A percentile compares a stretch with the other conserved stretches of the same genome.
These are phyloP conservation scores for Metarhizium humberi DNA, from an alignment of 2,329 filamentous ascomycete species.

Conservation along the genomic window DNA sequence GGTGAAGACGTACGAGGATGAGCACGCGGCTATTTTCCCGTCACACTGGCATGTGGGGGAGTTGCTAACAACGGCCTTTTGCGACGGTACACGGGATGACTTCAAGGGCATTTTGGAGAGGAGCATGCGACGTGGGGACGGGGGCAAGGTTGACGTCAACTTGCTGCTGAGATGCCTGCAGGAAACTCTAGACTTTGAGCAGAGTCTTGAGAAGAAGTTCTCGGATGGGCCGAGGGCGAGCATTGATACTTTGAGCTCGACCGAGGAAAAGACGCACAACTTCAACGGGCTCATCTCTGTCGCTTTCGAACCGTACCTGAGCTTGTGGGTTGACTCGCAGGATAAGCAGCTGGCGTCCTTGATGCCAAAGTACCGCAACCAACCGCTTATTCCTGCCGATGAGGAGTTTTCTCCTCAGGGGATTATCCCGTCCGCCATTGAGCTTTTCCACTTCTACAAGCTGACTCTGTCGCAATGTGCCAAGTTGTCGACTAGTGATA, in stretches of 20 bases:
- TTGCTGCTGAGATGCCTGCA: constrained; percentile 81
- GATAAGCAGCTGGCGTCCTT: constrained; percentile 77
- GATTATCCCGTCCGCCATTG: constrained; percentile 88
- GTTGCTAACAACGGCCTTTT: constrained; percentile 82
- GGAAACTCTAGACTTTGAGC: constrained; percentile 95
- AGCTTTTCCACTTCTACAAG: constrained; percentile 96
- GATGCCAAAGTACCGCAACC: constrained; percentile 79
- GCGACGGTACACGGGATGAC: constrained; percentile 89
- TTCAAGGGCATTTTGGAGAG: constrained; percentile 88
- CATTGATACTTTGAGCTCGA: constrained; percentile 79
- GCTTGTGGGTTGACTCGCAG: constrained; percentile 93
- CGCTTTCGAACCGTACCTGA: constrained; percentile 94
- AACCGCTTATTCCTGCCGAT: constrained; percentile 70
- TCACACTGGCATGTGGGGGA: constrained; percentile 83
- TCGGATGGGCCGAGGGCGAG: constrained; percentile 65
- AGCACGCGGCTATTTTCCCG: constrained; percentile 84
- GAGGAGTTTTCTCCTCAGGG: constrained; percentile 88
- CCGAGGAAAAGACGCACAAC: constrained; percentile 63
- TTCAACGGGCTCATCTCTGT: constrained; percentile 91
- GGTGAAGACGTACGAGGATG: constrained; percentile 90
- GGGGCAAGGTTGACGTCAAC: constrained; percentile 79
- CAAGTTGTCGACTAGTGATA: constrained; percentile 85
- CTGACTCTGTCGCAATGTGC: constrained; percentile 88
- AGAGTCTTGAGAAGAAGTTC: constrained; percentile 79
- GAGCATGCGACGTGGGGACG: constrained; percentile 70